Evolutionary conservation across 1,139 yeast species (phyloP), one percentile per base, ranked within the genome.

Genomic region (Eremothecium sinecaudum): DNA sequence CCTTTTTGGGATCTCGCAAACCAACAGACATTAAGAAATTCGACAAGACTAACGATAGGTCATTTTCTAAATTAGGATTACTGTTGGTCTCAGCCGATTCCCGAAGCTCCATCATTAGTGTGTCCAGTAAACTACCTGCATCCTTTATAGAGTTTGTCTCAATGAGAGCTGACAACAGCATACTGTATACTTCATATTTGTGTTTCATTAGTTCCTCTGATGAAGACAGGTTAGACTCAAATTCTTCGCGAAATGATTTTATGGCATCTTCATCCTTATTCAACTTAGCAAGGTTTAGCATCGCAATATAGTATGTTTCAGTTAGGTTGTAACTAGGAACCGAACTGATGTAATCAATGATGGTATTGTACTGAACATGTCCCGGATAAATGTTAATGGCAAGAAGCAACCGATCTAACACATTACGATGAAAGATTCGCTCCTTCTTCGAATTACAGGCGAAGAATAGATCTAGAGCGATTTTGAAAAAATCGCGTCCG

Each of bases 381-480:
- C 58, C 60, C 5, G 63, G 62, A 33, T 58, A 61, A 18, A 61
- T 31, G 39, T 59, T 60, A 56, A 60, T 53, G 2, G 62, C 59
- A 30, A 58, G 35, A 12, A 62, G 40, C 8, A 59, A 48, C 25
- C 51, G 44, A 34, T 60, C 60, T 6, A 59, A 43, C 10, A 54
- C 47, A 6, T 42, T 40, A n/a, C 51, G 42, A 16, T 56, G 48
- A 26, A 57, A 54, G 16, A 51, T 42, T 33, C 53, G 64, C 33
- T 65, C 51, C 28, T 62, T 56, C 26, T 54, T 40, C 19, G 53
- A 40, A 36, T 53, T 53, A 15, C 53, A 46, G 12, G 80, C 71
- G 20, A 75, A 53, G 41, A 76, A 69, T 40, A 79, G 64, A 45
- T 77, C 82, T 36, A 73, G 53, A 0, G 80, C 79, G 38, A 79